Percentiles rank a stretch among this genome's conserved stretches.
Conservation (phyloP, 139 green algal species). For the Diplosphaera chodatii region DNA sequence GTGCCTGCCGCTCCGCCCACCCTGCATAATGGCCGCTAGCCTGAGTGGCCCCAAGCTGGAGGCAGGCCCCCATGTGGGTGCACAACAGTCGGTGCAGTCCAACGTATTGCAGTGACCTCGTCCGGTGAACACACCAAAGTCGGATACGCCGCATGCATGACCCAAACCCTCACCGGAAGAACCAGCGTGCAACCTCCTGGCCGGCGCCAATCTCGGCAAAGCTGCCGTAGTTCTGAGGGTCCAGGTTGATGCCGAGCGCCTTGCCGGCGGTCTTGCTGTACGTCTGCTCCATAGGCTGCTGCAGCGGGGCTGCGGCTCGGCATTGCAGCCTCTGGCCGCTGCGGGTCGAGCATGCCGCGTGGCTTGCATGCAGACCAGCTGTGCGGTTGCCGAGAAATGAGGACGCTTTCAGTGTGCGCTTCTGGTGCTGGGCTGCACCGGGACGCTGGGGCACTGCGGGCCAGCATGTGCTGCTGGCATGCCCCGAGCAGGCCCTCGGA, state of each 20-base stretch:
- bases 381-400: too few species aligned
- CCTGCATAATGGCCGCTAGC: background rate
- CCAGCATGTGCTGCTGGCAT: too few species aligned
- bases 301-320: background rate
- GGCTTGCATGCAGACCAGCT: background rate
- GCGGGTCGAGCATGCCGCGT: background rate
- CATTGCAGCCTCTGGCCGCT: background rate
- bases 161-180: slow-evolving; percentile 20
- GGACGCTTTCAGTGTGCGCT: too few species aligned
- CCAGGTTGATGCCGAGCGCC: slow-evolving; percentile 30
- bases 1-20: slow-evolving; percentile 22
- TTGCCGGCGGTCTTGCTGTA: slow-evolving; percentile 9
- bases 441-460: too few species aligned
- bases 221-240: slow-evolving; percentile 23
- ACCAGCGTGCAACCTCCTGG: slow-evolving; percentile 50
- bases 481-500: too few species aligned
- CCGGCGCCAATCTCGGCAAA: slow-evolving; percentile 49
- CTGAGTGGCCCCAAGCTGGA: too few species aligned
- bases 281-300: background rate
- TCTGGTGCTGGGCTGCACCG: too few species aligned
- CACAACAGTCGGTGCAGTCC: too few species aligned
- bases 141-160: too few species aligned
- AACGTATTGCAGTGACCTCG: too few species aligned
- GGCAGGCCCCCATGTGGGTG: too few species aligned
- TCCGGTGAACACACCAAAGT: too few species aligned